These are phyloP conservation scores for Lantana camara DNA, from an alignment of 257 asterid genomes.

Conservation along the genomic window DNA sequence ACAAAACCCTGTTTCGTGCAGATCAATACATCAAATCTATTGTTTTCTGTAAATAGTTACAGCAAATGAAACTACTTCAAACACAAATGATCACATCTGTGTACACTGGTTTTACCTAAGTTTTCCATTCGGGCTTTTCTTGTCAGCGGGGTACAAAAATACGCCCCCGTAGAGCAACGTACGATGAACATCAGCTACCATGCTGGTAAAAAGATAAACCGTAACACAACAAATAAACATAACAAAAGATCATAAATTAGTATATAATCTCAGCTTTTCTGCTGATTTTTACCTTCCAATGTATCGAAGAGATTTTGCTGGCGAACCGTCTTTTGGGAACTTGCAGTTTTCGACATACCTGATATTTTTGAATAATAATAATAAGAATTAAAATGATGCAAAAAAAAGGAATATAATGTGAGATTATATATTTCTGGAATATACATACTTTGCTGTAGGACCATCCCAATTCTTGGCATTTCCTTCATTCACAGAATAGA, in stretches of 20 bases:
- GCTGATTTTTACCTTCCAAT: slow-evolving; percentile 74
- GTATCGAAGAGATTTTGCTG: slow-evolving; percentile 94
- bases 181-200: slow-evolving; percentile 99
- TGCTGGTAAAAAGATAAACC: slow-evolving; percentile 43
- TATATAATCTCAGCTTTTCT: neutral
- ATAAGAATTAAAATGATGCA: too few relatives aligned
- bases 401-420: neutral
- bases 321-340: slow-evolving; percentile 83
- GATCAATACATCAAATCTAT: neutral
- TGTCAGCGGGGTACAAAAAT: slow-evolving; percentile 95
- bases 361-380: slow-evolving; percentile 65
- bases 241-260: neutral
- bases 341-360: slow-evolving; percentile 90
- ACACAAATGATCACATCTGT: neutral
- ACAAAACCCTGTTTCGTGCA: slow-evolving; percentile 68
- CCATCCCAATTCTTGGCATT: slow-evolving; percentile 93
- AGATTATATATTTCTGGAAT: slow-evolving; percentile 15
- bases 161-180: slow-evolving; percentile 97
- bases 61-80: neutral
- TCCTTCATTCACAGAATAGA: slow-evolving; percentile 95
- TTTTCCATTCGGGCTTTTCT: slow-evolving; percentile 95
- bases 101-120: slow-evolving; percentile 56
- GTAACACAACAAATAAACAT: too few relatives aligned
- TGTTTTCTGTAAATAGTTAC: neutral
- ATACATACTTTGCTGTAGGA: slow-evolving; percentile 80